These are phyloP conservation scores for Jackrogersella multiformis DNA, from an alignment of 495 filamentous ascomycete species.

Conservation along the genomic window DNA sequence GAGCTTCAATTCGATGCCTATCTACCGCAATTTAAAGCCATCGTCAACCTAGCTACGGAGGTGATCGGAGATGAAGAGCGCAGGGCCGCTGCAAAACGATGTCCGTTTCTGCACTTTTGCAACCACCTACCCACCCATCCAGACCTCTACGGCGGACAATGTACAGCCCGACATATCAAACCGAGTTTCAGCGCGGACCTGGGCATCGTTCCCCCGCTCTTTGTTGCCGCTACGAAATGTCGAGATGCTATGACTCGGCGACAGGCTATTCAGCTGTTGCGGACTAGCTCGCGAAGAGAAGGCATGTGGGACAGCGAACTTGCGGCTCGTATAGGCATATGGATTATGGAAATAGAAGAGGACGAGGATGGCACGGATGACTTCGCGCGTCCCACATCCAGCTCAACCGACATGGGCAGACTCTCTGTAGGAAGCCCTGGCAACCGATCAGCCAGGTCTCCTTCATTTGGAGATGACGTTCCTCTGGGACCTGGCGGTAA, in stretches of 20 bases:
- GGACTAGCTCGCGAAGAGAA: constrained; percentile 64
- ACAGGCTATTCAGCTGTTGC: constrained; percentile 65
- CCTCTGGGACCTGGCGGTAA: constrained; percentile 56
- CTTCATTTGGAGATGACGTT: constrained; percentile 47
- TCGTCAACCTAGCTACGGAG: constrained; percentile 57
- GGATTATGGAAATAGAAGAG: constrained; percentile 68
- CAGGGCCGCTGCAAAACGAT: constrained; percentile 55
- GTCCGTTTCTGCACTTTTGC: constrained; percentile 54
- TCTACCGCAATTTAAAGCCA: constrained; percentile 50
- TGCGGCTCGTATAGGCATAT: constrained; percentile 62
- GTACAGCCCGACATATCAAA: constrained; percentile 59
- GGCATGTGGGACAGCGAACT: constrained; percentile 71
- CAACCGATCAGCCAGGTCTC: constrained; percentile 39
- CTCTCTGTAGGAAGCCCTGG: constrained; percentile 44
- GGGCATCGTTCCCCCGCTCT: constrained; percentile 65
- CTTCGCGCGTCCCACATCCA: constrained; percentile 44
- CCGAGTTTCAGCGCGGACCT: constrained; percentile 63
- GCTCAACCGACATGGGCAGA: constrained; percentile 44
- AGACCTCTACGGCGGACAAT: constrained; percentile 55
- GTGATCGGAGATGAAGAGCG: constrained; percentile 61
- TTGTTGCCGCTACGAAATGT: constrained; percentile 66
- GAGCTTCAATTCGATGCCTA: constrained; percentile 59
- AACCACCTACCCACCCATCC: constrained; percentile 50
- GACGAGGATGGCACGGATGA: constrained; percentile 48
- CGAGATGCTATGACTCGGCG: constrained; percentile 63